Percentiles rank a stretch among this genome's conserved stretches.
Conservation (phyloP, 768 basidiomycete species). For the Rhizopogon vesiculosus region DNA sequence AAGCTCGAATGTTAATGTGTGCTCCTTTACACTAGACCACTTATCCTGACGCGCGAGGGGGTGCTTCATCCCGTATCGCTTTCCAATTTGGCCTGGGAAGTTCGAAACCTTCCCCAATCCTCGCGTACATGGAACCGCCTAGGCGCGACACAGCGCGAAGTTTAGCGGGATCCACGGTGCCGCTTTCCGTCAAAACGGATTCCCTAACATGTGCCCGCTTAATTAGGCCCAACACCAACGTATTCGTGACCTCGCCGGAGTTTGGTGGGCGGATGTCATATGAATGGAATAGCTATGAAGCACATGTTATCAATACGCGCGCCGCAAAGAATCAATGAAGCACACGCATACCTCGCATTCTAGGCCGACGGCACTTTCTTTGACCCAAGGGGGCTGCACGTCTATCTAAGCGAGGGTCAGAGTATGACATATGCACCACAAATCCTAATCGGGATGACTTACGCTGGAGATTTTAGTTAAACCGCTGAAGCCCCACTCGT, state of each 20-base stretch:
- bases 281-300: constrained; percentile 41
- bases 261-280: constrained; percentile 42
- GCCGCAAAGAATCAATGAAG: constrained; percentile 2
- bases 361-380: constrained; percentile 53
- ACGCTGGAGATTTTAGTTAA: constrained; percentile 51
- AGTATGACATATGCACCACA: constrained; percentile 6
- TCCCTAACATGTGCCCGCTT: constrained; percentile 49
- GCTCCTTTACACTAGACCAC: neutral
- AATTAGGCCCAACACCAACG: constrained; percentile 49
- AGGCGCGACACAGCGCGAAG: constrained; percentile 48
- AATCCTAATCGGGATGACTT: constrained; percentile 16
- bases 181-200: constrained; percentile 40
- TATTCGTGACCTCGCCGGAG: constrained; percentile 33
- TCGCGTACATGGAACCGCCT: constrained; percentile 49
- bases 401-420: constrained; percentile 27
- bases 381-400: constrained; percentile 49
- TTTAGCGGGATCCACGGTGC: constrained; percentile 41
- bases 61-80: constrained; percentile 7
- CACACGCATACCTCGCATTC: constrained; percentile 54
- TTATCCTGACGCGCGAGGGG: neutral
- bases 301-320: constrained; percentile 16
- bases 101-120: constrained; percentile 43
- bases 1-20: neutral
- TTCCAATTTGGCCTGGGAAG: constrained; percentile 38
- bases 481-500: constrained; percentile 62